Evolutionary conservation across 768 basidiomycete species (phyloP).

Genomic region (Boletus reticuloceps): DNA sequence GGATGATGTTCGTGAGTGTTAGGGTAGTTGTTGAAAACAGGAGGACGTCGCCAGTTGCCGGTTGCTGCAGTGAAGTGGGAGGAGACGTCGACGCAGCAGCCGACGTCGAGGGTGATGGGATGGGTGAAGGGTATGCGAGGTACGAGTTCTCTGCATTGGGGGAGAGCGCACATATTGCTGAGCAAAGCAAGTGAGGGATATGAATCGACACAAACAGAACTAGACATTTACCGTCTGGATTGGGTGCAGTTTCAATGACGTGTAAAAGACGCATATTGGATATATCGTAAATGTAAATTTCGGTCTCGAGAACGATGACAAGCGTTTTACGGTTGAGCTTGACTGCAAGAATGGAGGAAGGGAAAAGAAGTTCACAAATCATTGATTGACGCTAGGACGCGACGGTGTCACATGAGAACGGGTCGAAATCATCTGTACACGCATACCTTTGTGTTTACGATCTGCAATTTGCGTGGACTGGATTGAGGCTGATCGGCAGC

Average conservation of each 20-base stretch:
- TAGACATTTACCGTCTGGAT: slow-evolving; percentile 75
- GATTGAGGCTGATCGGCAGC: slow-evolving; percentile 90
- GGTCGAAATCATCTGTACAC: neutral
- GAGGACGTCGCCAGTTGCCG: slow-evolving; percentile 77
- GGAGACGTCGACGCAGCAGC: slow-evolving; percentile 38
- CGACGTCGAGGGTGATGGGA: slow-evolving; percentile 75
- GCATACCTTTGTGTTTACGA: slow-evolving; percentile 95
- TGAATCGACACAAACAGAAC: neutral
- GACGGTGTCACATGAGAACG: neutral
- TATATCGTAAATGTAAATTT: slow-evolving; percentile 99
- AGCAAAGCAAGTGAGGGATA: slow-evolving; percentile 2
- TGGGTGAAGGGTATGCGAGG: slow-evolving; percentile 94
- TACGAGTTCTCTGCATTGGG: slow-evolving; percentile 92
- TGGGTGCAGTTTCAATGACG: slow-evolving; percentile 95
- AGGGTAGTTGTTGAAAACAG: slow-evolving; percentile 92
- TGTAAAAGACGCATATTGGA: slow-evolving; percentile 97
- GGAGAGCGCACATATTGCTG: slow-evolving; percentile 93
- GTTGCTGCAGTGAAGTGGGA: slow-evolving; percentile 43
- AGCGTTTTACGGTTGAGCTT: slow-evolving; percentile 97
- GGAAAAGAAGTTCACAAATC: slow-evolving; percentile 98
- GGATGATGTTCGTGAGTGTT: slow-evolving; percentile 92
- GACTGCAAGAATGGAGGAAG: slow-evolving; percentile 94
- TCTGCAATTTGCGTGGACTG: slow-evolving; percentile 91
- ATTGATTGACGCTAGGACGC: slow-evolving; percentile 82
- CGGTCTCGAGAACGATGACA: slow-evolving; percentile 93